These are phyloP conservation scores for Cyclocybe aegerita DNA, from an alignment of 768 basidiomycete genomes.

Conservation along the genomic window DNA sequence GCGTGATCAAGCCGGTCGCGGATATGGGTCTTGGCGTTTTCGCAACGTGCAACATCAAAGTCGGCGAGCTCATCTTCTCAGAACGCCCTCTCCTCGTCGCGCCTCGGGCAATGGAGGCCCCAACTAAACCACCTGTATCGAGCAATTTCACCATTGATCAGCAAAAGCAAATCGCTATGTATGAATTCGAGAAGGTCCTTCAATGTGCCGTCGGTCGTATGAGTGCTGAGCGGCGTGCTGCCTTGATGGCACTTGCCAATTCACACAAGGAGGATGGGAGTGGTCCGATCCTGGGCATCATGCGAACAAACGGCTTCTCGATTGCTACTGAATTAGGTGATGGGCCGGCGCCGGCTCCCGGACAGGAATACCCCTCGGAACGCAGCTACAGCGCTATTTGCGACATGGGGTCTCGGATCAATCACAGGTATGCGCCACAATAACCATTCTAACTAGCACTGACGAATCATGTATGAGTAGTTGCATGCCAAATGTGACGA, in stretches of 20 bases:
- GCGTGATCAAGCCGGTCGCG: neutral
- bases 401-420: slow-evolving; percentile 21
- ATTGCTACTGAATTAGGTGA: neutral
- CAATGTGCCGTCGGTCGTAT: slow-evolving; percentile 16
- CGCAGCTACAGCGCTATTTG: slow-evolving; percentile 12
- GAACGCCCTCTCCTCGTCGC: slow-evolving; percentile 11
- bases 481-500: slow-evolving; percentile 21
- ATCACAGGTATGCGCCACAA: slow-evolving; percentile 19
- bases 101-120: neutral
- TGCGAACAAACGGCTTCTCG: slow-evolving; percentile 25
- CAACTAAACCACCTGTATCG: too few species aligned
- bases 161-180: neutral
- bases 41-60: slow-evolving; percentile 2
- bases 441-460: neutral
- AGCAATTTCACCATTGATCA: too few species aligned
- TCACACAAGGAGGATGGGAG: slow-evolving; percentile 27
- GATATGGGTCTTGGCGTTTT: slow-evolving; percentile 5
- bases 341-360: neutral
- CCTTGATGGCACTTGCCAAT: slow-evolving; percentile 25
- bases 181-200: slow-evolving; percentile 3
- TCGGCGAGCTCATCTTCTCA: slow-evolving; percentile 7
- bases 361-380: too few species aligned
- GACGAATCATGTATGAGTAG: slow-evolving; percentile 12
- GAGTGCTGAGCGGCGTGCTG: slow-evolving; percentile 15
- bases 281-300: slow-evolving; percentile 25